Conservation (phyloP, 768 basidiomycete genomes). For the Panaeolus cyanescens region DNA sequence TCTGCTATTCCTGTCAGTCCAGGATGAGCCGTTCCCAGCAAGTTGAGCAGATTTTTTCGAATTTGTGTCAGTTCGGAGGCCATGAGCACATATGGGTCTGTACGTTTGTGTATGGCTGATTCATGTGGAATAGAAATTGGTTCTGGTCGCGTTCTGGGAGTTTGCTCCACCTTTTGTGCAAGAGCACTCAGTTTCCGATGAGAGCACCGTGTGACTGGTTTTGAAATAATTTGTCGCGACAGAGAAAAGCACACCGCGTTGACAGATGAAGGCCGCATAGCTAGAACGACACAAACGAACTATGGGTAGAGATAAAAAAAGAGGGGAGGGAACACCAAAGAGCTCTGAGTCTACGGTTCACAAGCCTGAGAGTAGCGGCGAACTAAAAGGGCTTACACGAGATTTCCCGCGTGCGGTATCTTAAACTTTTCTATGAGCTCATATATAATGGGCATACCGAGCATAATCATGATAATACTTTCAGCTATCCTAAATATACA, state of each 20-base stretch:
- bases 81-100: conserved; percentile 73
- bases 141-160: conserved; percentile 26
- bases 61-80: conserved; percentile 73
- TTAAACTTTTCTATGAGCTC: conserved; percentile 15
- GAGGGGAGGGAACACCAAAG: not conserved
- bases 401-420: conserved; percentile 23
- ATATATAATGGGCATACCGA: conserved; percentile 12
- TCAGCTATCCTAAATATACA: conserved; percentile 17
- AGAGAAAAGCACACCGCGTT: conserved; percentile 15
- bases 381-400: conserved; percentile 13
- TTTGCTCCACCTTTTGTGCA: conserved; percentile 40
- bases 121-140: conserved; percentile 29
- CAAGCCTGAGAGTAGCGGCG: conserved; percentile 2
- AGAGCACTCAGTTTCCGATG: conserved; percentile 40
- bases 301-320: conserved; percentile 9
- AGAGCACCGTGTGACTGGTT: conserved; percentile 26
- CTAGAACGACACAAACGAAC: not conserved
- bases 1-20: conserved; percentile 85
- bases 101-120: conserved; percentile 25
- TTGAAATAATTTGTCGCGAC: conserved; percentile 11
- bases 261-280: conserved; percentile 19
- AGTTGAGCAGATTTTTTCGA: conserved; percentile 67
- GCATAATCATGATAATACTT: not conserved
- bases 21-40: conserved; percentile 90
- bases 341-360: not conserved